A percentile compares a stretch with the other conserved stretches of the same genome.
phyloP scores from a whole-genome alignment of 1,139 yeast genomes.

The Sugiyamaella japonica region DNA sequence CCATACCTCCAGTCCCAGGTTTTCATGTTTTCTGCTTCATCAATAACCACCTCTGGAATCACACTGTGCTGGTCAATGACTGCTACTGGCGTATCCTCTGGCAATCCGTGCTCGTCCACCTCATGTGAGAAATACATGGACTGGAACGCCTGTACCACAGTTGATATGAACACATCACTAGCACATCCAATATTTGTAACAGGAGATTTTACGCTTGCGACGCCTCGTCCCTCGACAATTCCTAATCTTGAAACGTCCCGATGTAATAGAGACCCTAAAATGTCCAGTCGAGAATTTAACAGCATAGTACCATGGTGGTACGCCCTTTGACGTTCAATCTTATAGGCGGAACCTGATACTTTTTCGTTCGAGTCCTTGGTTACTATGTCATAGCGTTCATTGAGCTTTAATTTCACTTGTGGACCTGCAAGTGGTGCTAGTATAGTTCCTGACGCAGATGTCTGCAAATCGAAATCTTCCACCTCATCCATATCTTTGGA shows the following conservation, averaged over 20 bases:
- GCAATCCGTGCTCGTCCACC: conserved; percentile 16
- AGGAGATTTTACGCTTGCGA: conserved; percentile 74
- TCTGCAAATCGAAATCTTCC: neutral
- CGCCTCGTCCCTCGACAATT: conserved; percentile 57
- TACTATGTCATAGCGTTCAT: conserved; percentile 78
- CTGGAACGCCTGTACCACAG: conserved; percentile 47
- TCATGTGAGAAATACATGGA: conserved; percentile 24
- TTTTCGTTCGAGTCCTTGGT: conserved; percentile 51
- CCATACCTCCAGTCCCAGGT: conserved; percentile 76
- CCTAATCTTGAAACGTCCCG: conserved; percentile 50
- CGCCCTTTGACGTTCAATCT: conserved; percentile 76
- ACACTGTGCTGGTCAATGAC: conserved; percentile 26
- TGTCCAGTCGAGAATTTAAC: conserved; percentile 59
- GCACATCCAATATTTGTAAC: conserved; percentile 63
- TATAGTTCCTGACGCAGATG: conserved; percentile 1
- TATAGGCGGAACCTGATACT: conserved; percentile 89
- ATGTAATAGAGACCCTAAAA: conserved; percentile 58
- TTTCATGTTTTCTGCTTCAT: conserved; percentile 48
- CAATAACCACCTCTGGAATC: conserved; percentile 51
- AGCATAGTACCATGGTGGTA: conserved; percentile 98
- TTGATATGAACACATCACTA: conserved; percentile 49
- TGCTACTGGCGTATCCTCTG: conserved; percentile 18
- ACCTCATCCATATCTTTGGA: conserved; percentile 1
- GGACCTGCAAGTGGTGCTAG: conserved; percentile 33
- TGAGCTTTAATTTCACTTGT: conserved; percentile 47